Conservation (phyloP, 2,329 filamentous ascomycete species). For the Pseudopyricularia javanii region DNA sequence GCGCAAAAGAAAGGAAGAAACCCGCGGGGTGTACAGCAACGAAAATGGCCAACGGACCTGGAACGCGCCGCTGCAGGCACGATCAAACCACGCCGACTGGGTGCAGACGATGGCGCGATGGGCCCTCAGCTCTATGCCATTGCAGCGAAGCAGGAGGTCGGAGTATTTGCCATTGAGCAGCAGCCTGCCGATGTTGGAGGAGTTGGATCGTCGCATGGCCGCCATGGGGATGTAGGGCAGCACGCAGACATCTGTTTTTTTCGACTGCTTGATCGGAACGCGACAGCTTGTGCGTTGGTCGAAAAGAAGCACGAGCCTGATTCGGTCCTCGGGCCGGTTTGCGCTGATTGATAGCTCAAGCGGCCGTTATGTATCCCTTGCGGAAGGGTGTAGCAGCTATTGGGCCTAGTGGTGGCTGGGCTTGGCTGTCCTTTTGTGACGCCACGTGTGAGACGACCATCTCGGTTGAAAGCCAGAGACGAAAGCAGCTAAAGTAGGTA, state of each 20-base stretch:
- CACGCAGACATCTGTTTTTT: neutral
- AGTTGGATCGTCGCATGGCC: conserved; percentile 1
- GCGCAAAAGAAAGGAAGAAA: neutral
- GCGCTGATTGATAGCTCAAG: no score
- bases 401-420: no score
- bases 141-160: conserved; percentile 20
- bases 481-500: no score
- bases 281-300: neutral
- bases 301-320: neutral
- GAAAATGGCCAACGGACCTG: conserved; percentile 10
- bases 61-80: conserved; percentile 13
- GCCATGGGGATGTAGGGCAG: neutral
- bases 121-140: conserved; percentile 14
- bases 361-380: no score
- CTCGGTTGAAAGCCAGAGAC: no score
- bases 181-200: conserved; percentile 1
- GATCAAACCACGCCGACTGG: conserved; percentile 20
- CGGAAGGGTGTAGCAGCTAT: no score
- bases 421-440: no score
- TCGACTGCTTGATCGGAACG: no score
- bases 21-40: neutral
- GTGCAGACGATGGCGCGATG: conserved; percentile 22
- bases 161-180: conserved; percentile 12
- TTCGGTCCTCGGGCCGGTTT: no score
- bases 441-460: no score